Conservation (phyloP, 768 basidiomycete species). For the Leccinum uliginosum region DNA sequence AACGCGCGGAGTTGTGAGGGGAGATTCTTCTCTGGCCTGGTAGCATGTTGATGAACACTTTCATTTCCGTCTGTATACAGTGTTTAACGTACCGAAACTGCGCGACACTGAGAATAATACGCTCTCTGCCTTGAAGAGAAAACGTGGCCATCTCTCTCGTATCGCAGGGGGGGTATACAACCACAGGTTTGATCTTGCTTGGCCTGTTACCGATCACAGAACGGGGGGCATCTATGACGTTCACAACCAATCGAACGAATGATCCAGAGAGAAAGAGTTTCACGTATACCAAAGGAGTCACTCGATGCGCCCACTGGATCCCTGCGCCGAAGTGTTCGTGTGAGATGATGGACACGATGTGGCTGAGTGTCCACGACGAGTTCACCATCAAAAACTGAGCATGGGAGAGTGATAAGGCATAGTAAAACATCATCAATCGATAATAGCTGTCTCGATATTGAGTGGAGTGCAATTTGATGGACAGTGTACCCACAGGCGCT, state of each 20-base stretch:
- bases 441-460: constrained; percentile 63
- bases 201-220: neutral
- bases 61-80: neutral
- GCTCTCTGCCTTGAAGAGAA: constrained; percentile 49
- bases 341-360: constrained; percentile 70
- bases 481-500: constrained; percentile 23
- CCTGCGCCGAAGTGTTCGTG: constrained; percentile 43
- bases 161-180: constrained; percentile 93
- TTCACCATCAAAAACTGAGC: constrained; percentile 88
- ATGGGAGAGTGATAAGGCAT: constrained; percentile 66
- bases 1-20: constrained; percentile 73
- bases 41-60: neutral
- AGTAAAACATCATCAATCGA: constrained; percentile 79
- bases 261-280: constrained; percentile 22
- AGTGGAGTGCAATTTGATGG: neutral
- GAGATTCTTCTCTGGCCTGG: constrained; percentile 93
- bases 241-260: neutral
- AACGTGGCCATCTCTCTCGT: constrained; percentile 65
- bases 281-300: constrained; percentile 39
- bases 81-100: constrained; percentile 72
- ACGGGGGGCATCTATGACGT: neutral
- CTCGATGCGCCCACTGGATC: constrained; percentile 42
- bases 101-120: constrained; percentile 78
- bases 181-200: constrained; percentile 23
- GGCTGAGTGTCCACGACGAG: constrained; percentile 89